Evolutionary conservation across 1,139 yeast genomes (phyloP).

Genomic region (Hemisphaericaspora subhashii): DNA sequence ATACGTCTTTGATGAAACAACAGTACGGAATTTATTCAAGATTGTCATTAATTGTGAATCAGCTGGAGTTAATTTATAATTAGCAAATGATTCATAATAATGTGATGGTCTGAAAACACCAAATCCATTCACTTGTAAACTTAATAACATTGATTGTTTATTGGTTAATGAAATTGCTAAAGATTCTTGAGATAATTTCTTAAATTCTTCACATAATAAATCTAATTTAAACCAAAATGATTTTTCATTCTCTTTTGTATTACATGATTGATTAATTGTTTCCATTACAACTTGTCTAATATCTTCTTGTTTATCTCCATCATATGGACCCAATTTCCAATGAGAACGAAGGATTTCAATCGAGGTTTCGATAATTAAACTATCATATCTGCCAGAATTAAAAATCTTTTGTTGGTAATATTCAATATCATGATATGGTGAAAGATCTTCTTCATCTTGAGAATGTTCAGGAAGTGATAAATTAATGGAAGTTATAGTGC

Average conservation of each 20-base stretch:
- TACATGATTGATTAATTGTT: constrained; percentile 21
- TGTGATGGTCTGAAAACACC: constrained; percentile 36
- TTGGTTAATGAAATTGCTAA: constrained; percentile 19
- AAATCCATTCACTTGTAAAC: constrained; percentile 36
- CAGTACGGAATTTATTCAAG: constrained; percentile 21
- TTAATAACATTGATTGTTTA: constrained; percentile 14
- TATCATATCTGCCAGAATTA: constrained; percentile 48
- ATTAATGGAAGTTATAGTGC: constrained; percentile 18
- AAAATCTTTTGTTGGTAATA: constrained; percentile 45
- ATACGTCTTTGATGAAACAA: constrained; percentile 30
- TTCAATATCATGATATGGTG: constrained; percentile 31
- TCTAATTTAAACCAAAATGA: constrained; percentile 57
- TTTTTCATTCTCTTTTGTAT: constrained; percentile 7
- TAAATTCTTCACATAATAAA: constrained; percentile 66
- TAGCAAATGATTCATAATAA: constrained; percentile 27
- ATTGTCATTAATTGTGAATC: constrained; percentile 21
- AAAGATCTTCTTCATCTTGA: constrained; percentile 19
- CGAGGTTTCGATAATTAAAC: constrained; percentile 43
- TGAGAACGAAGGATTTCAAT: constrained; percentile 33
- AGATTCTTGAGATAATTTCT: constrained; percentile 58
- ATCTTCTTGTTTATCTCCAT: constrained; percentile 11
- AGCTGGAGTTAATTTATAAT: constrained; percentile 12
- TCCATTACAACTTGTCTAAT: constrained; percentile 23
- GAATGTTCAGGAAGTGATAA: constrained; percentile 20
- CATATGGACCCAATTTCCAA: constrained; percentile 8